Evolutionary conservation across 352 stramenopile species (phyloP).

Genomic region (Pythium phragmiticola): DNA sequence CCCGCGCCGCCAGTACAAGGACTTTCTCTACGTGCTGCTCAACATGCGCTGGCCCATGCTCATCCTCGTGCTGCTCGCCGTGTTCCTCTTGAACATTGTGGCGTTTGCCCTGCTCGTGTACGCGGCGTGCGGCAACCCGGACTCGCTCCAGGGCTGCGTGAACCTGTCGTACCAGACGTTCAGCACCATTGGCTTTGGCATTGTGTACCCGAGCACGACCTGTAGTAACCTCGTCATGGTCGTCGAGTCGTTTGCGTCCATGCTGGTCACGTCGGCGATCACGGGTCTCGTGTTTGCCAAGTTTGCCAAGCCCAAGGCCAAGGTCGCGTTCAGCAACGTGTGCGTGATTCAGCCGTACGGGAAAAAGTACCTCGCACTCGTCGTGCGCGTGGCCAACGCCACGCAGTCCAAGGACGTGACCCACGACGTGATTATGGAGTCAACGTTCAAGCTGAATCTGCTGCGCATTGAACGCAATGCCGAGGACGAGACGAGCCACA

Average conservation of each 20-base stretch:
- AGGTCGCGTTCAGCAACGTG: constrained; percentile 79
- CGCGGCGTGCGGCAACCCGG: constrained; percentile 52
- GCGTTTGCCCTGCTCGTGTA: constrained; percentile 51
- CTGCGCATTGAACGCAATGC: constrained; percentile 65
- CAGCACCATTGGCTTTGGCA: constrained; percentile 81
- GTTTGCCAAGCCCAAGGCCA: constrained; percentile 74
- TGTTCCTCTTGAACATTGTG: constrained; percentile 70
- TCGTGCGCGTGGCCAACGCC: constrained; percentile 78
- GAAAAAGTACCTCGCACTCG: constrained; percentile 68
- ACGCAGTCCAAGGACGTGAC: constrained; percentile 78
- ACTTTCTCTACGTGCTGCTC: constrained; percentile 80
- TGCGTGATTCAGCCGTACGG: constrained; percentile 76
- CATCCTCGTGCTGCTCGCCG: constrained; percentile 46
- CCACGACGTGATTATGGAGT: constrained; percentile 85
- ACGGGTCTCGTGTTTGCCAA: constrained; percentile 85
- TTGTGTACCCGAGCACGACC: constrained; percentile 62
- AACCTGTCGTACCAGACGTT: constrained; percentile 85
- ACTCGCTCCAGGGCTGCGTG: constrained; percentile 56
- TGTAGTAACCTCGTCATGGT: constrained; percentile 75
- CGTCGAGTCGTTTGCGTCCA: constrained; percentile 76
- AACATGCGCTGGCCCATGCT: constrained; percentile 83
- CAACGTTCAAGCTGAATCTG: constrained; percentile 75
- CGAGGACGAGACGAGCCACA: constrained; percentile 2
- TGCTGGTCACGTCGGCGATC: constrained; percentile 77
- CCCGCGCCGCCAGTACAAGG: constrained; percentile 72